Base-by-base conservation (phyloP, 805 yeast genomes). In the Candida quercuum region DNA sequence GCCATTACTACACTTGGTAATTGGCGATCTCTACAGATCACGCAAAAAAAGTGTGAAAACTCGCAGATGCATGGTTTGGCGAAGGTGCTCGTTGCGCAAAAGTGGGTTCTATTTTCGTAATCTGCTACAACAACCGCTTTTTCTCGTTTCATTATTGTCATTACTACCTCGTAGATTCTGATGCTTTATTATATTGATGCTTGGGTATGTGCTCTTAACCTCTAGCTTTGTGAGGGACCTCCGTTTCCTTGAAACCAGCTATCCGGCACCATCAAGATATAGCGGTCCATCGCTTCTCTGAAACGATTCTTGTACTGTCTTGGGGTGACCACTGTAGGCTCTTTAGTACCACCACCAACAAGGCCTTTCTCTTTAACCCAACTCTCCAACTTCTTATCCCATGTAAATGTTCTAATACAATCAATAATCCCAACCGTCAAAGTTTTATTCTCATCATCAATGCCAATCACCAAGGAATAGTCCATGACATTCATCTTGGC, bases 401-500 rank as follows among this genome's bases (percentile, higher is more conserved):
- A 93, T 0, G 99, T 93, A 52, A 91, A 93, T 0, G 99, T 88
- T 41, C 99, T 64, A 31, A 93, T 79, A 68, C 94, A 93, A 59
- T 93, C 84, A 43, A 93, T 89, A 28, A 93, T 89, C 4, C 99
- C 99, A 12, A 89, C 96, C 15, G 88, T 87, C 26, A 93, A 67
- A 38, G 81, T 81, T 36, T 73, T 72, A 44, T 74, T 74, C 17
- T 75, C 72, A 34, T 61, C 66, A 55, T 93, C 95, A 28, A 93
- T 86, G 0, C 98, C 99, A 42, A 93, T 81, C 9, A 93, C 96
- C 46, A 93, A 67, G 0, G 98, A 91, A 55, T 93, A 93, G 59
- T 93, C 99, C 99, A 93, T 93, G 6, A 93, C 98, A 55, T 93
- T 95, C 95, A 93, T 86, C 52, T 94, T 93, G 3, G 95, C 88